phyloP scores from a whole-genome alignment of 2,329 filamentous ascomycete genomes.

The Fusarium ramigenum region DNA sequence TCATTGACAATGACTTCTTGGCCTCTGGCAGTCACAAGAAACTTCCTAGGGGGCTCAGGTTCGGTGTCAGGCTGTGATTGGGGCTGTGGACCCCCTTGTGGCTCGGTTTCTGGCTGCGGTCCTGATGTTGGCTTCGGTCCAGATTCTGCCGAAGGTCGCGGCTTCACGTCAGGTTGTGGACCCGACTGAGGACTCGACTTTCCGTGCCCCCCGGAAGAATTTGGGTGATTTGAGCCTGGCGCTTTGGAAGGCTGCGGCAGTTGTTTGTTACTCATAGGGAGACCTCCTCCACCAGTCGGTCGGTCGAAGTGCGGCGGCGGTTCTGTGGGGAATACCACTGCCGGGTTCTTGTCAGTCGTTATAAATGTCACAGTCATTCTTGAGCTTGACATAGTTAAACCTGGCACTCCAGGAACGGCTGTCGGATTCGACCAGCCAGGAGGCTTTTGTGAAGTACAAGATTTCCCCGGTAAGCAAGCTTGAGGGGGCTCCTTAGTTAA shows the following conservation, averaged over 20 bases:
- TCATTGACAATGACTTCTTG: slow-evolving; percentile 58
- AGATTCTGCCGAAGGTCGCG: background rate
- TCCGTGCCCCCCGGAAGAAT: background rate
- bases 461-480: slow-evolving; percentile 2
- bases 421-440: slow-evolving; percentile 9
- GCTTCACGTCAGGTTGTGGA: background rate
- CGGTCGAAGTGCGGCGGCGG: slow-evolving; percentile 52
- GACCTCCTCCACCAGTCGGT: slow-evolving; percentile 8
- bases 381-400: slow-evolving; percentile 16
- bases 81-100: too few species aligned
- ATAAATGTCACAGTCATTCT: slow-evolving; percentile 54
- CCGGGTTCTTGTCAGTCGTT: slow-evolving; percentile 65
- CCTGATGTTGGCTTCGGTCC: background rate
- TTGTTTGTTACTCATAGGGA: slow-evolving; percentile 32
- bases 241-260: slow-evolving; percentile 18
- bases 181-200: background rate
- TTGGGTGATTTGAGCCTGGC: background rate
- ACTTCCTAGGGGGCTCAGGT: slow-evolving; percentile 33
- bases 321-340: slow-evolving; percentile 55
- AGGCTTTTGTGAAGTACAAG: slow-evolving; percentile 1
- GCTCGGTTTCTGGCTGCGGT: too few species aligned
- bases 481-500: slow-evolving; percentile 22
- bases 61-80: slow-evolving; percentile 1
- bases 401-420: slow-evolving; percentile 5
- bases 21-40: slow-evolving; percentile 57